These are phyloP conservation scores for Wallacemonas sp. DNA, from an alignment of 208 protist species.

Conservation along the genomic window DNA sequence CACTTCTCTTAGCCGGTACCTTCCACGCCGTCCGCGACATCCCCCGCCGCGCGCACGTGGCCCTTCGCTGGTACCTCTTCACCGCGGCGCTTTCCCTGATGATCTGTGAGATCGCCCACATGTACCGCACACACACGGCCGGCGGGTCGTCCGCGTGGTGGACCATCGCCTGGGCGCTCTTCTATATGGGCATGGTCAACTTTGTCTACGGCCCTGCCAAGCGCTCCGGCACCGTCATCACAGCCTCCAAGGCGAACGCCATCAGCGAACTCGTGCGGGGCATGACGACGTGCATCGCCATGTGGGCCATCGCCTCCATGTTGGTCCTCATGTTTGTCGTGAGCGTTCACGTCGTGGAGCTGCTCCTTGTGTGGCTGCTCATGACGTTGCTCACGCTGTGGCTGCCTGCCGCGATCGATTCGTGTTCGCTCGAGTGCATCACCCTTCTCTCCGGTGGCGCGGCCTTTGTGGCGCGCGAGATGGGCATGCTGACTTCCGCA, in stretches of 20 bases:
- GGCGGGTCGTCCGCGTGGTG: slow-evolving; percentile 19
- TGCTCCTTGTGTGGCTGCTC: slow-evolving; percentile 82
- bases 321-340: slow-evolving; percentile 71
- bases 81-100: slow-evolving; percentile 46
- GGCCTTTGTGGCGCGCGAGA: slow-evolving; percentile 39
- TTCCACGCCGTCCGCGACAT: slow-evolving; percentile 72
- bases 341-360: slow-evolving; percentile 88
- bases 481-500: slow-evolving; percentile 36
- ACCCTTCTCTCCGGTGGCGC: slow-evolving; percentile 45
- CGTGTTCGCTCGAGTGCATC: slow-evolving; percentile 72
- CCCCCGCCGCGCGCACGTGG: slow-evolving; percentile 51
- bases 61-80: slow-evolving; percentile 84
- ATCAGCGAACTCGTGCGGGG: slow-evolving; percentile 49
- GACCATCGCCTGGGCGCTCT: slow-evolving; percentile 39
- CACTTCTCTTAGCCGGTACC: slow-evolving; percentile 36
- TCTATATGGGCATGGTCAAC: slow-evolving; percentile 73
- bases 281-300: slow-evolving; percentile 46
- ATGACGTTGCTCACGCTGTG: slow-evolving; percentile 78
- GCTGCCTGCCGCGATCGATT: slow-evolving; percentile 82
- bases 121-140: slow-evolving; percentile 39
- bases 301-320: slow-evolving; percentile 59
- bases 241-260: slow-evolving; percentile 46
- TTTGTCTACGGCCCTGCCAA: slow-evolving; percentile 80
- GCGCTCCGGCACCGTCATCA: slow-evolving; percentile 66
- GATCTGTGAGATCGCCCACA: slow-evolving; percentile 37